Percentiles rank a stretch among this genome's conserved stretches.
These are phyloP conservation scores for Oropetium thomaeum DNA, from an alignment of 176 grass and related monocot genomes.

Conservation along the genomic window DNA sequence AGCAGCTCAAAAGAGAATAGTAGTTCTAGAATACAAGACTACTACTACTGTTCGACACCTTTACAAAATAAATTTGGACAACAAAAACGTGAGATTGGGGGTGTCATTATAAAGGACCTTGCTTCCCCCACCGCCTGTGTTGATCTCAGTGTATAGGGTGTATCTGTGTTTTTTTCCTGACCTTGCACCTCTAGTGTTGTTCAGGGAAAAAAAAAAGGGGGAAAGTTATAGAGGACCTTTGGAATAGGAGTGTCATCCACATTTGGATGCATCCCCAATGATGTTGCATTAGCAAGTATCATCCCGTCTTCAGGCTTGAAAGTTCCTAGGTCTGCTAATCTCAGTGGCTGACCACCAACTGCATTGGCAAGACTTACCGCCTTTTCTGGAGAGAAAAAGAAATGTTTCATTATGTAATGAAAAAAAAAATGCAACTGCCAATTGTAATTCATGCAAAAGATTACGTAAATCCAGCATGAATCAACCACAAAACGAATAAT, in stretches of 20 bases:
- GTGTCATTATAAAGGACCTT: too few relatives aligned
- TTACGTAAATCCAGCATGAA: slow-evolving; percentile 13
- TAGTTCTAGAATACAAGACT: not conserved
- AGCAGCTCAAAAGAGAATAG: not conserved
- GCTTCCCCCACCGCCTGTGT: too few relatives aligned
- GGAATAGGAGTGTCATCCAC: slow-evolving; percentile 78
- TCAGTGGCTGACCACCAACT: slow-evolving; percentile 68
- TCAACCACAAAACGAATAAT: not conserved
- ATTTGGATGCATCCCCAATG: slow-evolving; percentile 93
- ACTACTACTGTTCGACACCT: not conserved
- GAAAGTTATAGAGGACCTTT: slow-evolving; percentile 44
- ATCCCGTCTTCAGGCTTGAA: slow-evolving; percentile 78
- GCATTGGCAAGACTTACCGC: slow-evolving; percentile 73
- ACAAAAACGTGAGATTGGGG: not conserved
- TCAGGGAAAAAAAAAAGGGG: not conserved
- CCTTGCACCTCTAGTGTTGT: not conserved
- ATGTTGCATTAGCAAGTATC: slow-evolving; percentile 98
- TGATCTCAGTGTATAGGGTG: too few relatives aligned
- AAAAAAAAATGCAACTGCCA: not conserved
- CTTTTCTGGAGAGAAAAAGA: slow-evolving; percentile 56
- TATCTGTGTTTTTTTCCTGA: too few relatives aligned
- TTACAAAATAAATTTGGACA: not conserved
- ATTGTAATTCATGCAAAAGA: slow-evolving; percentile 5
- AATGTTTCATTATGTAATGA: slow-evolving; percentile 19
- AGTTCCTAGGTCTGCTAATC: slow-evolving; percentile 75